Conservation (phyloP, 192 early-diverging fungal species). For the Phlyctochytrium planicorne region DNA sequence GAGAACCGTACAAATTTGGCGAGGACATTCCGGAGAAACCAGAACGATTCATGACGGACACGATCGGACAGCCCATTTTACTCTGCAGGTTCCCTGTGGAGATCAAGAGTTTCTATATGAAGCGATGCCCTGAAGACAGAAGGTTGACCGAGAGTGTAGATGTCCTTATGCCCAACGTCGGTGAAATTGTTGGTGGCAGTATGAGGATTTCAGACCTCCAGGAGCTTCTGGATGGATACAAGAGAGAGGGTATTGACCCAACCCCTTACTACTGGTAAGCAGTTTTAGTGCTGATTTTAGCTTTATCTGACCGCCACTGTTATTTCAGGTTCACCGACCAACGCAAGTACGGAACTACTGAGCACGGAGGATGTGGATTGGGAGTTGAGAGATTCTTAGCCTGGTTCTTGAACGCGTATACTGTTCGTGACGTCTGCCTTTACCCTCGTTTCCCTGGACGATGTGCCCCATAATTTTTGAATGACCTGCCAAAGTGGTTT, state of each 20-base stretch:
- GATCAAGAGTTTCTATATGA: conserved; percentile 99
- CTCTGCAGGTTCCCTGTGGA: conserved; percentile 93
- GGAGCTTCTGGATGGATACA: conserved; percentile 78
- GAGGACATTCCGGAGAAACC: conserved; percentile 99
- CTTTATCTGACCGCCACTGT: no score
- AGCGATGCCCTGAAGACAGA: conserved; percentile 77
- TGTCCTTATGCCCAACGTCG: conserved; percentile 96
- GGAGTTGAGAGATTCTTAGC: conserved; percentile 97
- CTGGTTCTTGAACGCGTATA: conserved; percentile 90
- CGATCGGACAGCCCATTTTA: conserved; percentile 92
- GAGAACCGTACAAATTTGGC: conserved; percentile 87
- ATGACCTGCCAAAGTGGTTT: no score
- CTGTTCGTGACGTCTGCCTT: conserved; percentile 82
- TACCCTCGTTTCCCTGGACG: conserved; percentile 92
- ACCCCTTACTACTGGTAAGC: conserved; percentile 91
- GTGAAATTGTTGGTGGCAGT: conserved; percentile 97
- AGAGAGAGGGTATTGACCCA: conserved; percentile 90
- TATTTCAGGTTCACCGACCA: conserved; percentile 76
- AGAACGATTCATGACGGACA: conserved; percentile 98
- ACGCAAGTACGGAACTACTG: conserved; percentile 95
- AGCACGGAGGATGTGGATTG: conserved; percentile 97
- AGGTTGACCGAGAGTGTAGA: conserved; percentile 95
- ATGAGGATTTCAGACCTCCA: conserved; percentile 92
- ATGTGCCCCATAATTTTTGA: conserved; percentile 83
- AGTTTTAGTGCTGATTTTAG: conserved; percentile 9